Evolutionary conservation across 352 stramenopile species (phyloP).

Genomic region (Phytophthora tentaculata): DNA sequence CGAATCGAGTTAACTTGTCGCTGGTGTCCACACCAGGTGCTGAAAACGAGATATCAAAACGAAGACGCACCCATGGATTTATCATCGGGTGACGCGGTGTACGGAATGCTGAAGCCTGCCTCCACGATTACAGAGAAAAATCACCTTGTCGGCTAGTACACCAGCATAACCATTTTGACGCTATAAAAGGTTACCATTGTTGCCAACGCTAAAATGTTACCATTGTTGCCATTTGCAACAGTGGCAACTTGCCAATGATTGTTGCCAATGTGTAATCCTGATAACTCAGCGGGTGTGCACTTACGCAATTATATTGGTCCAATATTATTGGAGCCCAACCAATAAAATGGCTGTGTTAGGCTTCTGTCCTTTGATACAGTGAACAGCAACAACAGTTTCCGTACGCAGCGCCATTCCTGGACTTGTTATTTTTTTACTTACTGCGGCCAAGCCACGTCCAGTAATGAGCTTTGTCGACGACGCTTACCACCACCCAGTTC

Average conservation of each 20-base stretch:
- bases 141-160: conserved; percentile 17
- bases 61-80: conserved; percentile 38
- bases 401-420: conserved; percentile 7
- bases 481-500: conserved; percentile 40
- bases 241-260: no score
- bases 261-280: background rate
- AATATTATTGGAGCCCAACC: no score
- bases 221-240: no score
- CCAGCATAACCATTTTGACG: background rate
- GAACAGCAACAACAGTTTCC: conserved; percentile 14
- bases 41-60: conserved; percentile 8
- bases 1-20: background rate
- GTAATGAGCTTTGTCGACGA: conserved; percentile 20
- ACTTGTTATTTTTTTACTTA: background rate
- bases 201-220: background rate
- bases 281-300: conserved; percentile 20
- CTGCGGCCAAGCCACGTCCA: background rate
- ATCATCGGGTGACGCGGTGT: conserved; percentile 53
- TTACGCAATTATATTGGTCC: conserved; percentile 29
- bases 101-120: conserved; percentile 37
- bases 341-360: conserved; percentile 27
- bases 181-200: no score
- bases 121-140: conserved; percentile 54
- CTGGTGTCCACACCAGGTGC: conserved; percentile 9
- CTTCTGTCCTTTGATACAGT: conserved; percentile 9